A percentile compares a stretch with the other conserved stretches of the same genome.
Evolutionary conservation across 805 yeast genomes (phyloP).

Genomic region (Zygotorulaspora florentina): DNA sequence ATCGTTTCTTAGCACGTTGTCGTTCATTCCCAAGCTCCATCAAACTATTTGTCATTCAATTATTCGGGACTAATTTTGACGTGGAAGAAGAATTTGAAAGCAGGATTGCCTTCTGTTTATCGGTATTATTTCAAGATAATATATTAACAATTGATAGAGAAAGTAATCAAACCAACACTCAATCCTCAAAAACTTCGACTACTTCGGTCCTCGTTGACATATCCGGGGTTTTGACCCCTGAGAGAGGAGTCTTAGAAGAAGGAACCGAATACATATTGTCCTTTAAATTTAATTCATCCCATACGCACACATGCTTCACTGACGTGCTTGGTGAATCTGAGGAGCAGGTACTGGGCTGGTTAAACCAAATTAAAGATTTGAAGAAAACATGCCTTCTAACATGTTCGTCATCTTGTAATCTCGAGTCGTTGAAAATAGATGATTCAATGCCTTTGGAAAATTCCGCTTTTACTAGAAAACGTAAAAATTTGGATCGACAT

Average conservation of each 20-base stretch:
- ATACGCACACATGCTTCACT: slow-evolving; percentile 22
- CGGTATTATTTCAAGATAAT: slow-evolving; percentile 18
- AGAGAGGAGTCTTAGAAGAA: slow-evolving; percentile 11
- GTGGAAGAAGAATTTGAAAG: slow-evolving; percentile 14
- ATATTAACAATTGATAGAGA: slow-evolving; percentile 9
- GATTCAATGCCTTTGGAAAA: slow-evolving; percentile 13
- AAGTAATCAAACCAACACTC: slow-evolving; percentile 11
- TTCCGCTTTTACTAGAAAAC: slow-evolving; percentile 16
- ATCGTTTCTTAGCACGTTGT: slow-evolving; percentile 24
- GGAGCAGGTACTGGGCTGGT: slow-evolving; percentile 21
- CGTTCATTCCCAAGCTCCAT: slow-evolving; percentile 22
- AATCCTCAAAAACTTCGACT: slow-evolving; percentile 9
- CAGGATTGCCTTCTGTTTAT: slow-evolving; percentile 15
- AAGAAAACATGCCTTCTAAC: slow-evolving; percentile 3
- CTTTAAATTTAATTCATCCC: slow-evolving; percentile 19
- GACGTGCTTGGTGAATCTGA: slow-evolving; percentile 17
- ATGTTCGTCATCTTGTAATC: slow-evolving; percentile 17
- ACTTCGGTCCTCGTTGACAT: slow-evolving; percentile 22
- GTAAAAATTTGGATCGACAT: slow-evolving; percentile 22
- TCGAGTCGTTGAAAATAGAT: slow-evolving; percentile 19
- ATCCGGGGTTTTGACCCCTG: slow-evolving; percentile 17
- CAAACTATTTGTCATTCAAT: slow-evolving; percentile 13
- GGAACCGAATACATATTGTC: slow-evolving; percentile 14
- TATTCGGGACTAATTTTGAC: slow-evolving; percentile 10
- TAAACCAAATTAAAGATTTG: slow-evolving; percentile 16